Conservation (phyloP, 2,329 filamentous ascomycete species). For the Penicillium decumbens region DNA sequence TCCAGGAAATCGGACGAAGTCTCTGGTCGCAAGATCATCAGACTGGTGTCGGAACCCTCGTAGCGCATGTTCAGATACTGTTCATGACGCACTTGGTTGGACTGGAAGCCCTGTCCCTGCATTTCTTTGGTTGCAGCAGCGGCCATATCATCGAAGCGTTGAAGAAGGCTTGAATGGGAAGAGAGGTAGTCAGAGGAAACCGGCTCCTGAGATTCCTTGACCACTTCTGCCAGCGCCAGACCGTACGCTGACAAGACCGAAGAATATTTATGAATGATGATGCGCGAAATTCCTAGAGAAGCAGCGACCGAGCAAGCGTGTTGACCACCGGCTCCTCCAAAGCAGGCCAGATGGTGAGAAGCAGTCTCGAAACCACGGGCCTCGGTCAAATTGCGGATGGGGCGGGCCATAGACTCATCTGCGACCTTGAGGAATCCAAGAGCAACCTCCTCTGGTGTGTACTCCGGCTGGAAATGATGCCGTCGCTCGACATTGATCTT, state of each 20-base stretch:
- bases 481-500: conserved; percentile 67
- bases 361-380: conserved; percentile 89
- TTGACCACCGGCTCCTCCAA: conserved; percentile 87
- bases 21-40: conserved; percentile 56
- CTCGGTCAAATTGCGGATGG: conserved; percentile 85
- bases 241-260: conserved; percentile 90
- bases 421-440: conserved; percentile 42
- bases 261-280: conserved; percentile 83
- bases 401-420: conserved; percentile 52
- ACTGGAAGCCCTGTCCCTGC: conserved; percentile 42
- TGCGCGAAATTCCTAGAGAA: conserved; percentile 76
- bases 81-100: conserved; percentile 40
- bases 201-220: conserved; percentile 71
- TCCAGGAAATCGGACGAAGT: conserved; percentile 78
- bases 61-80: conserved; percentile 49
- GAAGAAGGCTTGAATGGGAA: conserved; percentile 48
- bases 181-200: conserved; percentile 53
- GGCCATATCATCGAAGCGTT: conserved; percentile 72
- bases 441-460: conserved; percentile 61
- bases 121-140: conserved; percentile 50
- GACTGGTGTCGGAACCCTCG: conserved; percentile 48
- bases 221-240: conserved; percentile 87
- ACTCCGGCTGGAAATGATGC: conserved; percentile 49
- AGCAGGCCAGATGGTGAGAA: conserved; percentile 83
- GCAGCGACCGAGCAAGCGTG: conserved; percentile 88